These are phyloP conservation scores for Aspergillus sp. DNA, from an alignment of 2,329 filamentous ascomycete genomes.

Conservation along the genomic window DNA sequence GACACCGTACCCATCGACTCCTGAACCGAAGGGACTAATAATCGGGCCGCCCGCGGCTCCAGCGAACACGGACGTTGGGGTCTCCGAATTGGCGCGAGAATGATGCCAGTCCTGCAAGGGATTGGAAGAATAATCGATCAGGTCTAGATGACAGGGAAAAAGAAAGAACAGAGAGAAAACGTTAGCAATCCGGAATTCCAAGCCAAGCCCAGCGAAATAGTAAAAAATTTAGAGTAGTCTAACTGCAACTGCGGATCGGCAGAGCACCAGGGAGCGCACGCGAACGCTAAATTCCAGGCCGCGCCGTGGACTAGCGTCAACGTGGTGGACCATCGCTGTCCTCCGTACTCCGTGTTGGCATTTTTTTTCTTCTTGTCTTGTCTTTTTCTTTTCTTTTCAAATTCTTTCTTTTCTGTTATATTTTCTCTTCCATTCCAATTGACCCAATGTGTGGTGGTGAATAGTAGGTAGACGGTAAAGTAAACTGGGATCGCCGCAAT, in stretches of 20 bases:
- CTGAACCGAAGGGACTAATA: slow-evolving; percentile 33
- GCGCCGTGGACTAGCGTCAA: slow-evolving; percentile 27
- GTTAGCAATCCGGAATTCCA: slow-evolving; percentile 3
- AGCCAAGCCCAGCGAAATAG: neutral
- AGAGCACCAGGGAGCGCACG: slow-evolving; percentile 20
- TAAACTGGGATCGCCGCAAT: neutral
- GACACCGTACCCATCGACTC: slow-evolving; percentile 35
- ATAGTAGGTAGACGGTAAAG: neutral
- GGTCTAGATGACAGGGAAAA: slow-evolving; percentile 5
- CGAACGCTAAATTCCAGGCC: slow-evolving; percentile 27
- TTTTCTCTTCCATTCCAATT: neutral
- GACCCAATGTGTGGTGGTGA: neutral
- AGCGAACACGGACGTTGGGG: slow-evolving; percentile 56
- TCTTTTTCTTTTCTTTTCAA: neutral
- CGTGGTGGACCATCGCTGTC: slow-evolving; percentile 21
- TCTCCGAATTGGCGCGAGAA: slow-evolving; percentile 70
- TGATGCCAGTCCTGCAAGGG: slow-evolving; percentile 58
- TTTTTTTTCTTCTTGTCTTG: neutral
- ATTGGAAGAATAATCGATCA: slow-evolving; percentile 38
- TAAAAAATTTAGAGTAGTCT: slow-evolving; percentile 5
- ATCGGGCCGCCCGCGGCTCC: slow-evolving; percentile 43
- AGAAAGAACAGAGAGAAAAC: neutral
- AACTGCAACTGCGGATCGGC: slow-evolving; percentile 14
- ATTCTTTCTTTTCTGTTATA: neutral
- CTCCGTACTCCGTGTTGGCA: no score